Evolutionary conservation across 805 yeast species (phyloP).

Genomic region (Myxozyma mucilagina): DNA sequence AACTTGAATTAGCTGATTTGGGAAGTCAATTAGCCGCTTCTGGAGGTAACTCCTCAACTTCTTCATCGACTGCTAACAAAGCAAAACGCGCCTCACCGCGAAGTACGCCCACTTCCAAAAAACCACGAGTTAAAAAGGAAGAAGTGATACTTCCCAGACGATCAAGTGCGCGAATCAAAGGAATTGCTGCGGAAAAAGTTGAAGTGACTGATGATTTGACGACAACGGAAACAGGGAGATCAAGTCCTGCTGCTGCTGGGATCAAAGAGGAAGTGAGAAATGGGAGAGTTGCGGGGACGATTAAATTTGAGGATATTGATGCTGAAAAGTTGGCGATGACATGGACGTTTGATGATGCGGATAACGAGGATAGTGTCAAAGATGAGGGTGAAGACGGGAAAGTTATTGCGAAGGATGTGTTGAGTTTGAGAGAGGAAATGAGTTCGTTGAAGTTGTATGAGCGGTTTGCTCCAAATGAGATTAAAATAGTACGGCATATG

Average conservation of each 20-base stretch:
- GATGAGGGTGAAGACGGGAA: conserved; percentile 21
- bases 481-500: conserved; percentile 60
- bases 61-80: not conserved
- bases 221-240: too few relatives aligned
- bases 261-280: conserved; percentile 43
- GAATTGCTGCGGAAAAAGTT: conserved; percentile 59
- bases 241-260: too few relatives aligned
- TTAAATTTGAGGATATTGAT: conserved; percentile 58
- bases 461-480: conserved; percentile 64
- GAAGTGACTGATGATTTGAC: conserved; percentile 39
- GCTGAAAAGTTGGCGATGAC: conserved; percentile 9
- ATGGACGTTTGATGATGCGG: conserved; percentile 26
- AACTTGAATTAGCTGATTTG: conserved; percentile 65
- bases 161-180: conserved; percentile 77
- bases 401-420: conserved; percentile 41
- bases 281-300: conserved; percentile 65
- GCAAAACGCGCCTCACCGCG: conserved; percentile 17
- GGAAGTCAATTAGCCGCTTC: conserved; percentile 26
- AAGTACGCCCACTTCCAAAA: not conserved
- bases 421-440: conserved; percentile 55
- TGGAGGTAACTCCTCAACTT: not conserved
- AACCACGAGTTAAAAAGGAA: not conserved
- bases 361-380: conserved; percentile 39
- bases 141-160: conserved; percentile 53
- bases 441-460: conserved; percentile 53